Evolutionary conservation across 805 yeast species (phyloP).

Genomic region (Maudiozyma bulderi): DNA sequence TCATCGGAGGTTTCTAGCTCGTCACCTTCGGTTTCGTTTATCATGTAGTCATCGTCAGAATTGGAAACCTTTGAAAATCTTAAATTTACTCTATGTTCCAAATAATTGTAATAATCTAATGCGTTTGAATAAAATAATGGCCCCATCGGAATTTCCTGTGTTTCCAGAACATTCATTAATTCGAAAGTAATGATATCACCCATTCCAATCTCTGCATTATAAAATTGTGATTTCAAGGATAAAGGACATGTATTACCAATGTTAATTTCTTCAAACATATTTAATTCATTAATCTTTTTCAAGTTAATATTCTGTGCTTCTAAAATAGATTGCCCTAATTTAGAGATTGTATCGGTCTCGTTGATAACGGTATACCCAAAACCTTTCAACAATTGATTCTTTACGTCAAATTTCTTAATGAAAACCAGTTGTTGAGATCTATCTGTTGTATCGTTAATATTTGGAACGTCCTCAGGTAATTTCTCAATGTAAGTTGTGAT

Average conservation of each 20-base stretch:
- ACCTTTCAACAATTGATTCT: slow-evolving; percentile 48
- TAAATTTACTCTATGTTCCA: slow-evolving; percentile 54
- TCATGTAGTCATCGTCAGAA: slow-evolving; percentile 23
- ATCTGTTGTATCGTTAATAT: slow-evolving; percentile 8
- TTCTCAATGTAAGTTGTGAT: slow-evolving; percentile 3
- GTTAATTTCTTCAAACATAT: slow-evolving; percentile 52
- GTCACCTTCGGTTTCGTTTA: neutral
- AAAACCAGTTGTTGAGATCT: slow-evolving; percentile 30
- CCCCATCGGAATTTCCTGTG: slow-evolving; percentile 3
- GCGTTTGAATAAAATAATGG: slow-evolving; percentile 31
- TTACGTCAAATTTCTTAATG: slow-evolving; percentile 59
- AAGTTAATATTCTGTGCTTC: slow-evolving; percentile 17
- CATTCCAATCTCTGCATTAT: slow-evolving; percentile 47
- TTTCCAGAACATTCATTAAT: slow-evolving; percentile 5
- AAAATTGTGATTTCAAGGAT: slow-evolving; percentile 32
- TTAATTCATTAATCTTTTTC: slow-evolving; percentile 1
- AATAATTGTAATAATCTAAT: slow-evolving; percentile 41
- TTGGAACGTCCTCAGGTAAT: slow-evolving; percentile 4
- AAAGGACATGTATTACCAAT: slow-evolving; percentile 41
- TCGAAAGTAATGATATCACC: slow-evolving; percentile 54
- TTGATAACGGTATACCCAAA: slow-evolving; percentile 49
- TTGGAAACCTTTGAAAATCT: slow-evolving; percentile 29
- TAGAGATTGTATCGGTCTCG: slow-evolving; percentile 36
- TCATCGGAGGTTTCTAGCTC: neutral
- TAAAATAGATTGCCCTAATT: slow-evolving; percentile 4